Conservation (phyloP, 2,329 filamentous ascomycete genomes). For the Penicillium janthinellum region DNA sequence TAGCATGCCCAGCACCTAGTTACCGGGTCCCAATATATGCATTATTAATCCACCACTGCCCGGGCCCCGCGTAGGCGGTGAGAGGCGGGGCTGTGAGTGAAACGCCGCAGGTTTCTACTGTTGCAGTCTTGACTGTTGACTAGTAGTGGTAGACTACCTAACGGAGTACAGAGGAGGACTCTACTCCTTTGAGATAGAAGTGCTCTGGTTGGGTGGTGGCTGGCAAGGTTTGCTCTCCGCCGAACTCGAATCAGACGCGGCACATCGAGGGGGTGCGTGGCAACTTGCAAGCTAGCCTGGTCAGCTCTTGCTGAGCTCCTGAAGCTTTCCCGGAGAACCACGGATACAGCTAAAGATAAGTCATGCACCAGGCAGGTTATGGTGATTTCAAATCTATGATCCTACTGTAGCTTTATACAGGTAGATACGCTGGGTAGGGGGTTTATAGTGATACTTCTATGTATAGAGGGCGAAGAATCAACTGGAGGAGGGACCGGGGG, state of each 20-base stretch:
- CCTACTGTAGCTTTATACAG: neutral
- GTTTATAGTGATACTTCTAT: no score
- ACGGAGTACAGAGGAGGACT: no score
- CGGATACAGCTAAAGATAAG: constrained; percentile 10
- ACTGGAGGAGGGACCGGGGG: neutral
- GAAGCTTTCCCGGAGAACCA: constrained; percentile 12
- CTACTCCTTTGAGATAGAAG: no score
- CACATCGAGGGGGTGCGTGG: constrained; percentile 3
- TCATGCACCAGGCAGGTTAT: neutral
- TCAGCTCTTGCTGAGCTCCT: constrained; percentile 1
- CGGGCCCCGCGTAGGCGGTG: constrained; percentile 14
- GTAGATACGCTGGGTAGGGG: no score
- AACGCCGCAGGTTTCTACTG: neutral
- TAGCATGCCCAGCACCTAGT: no score
- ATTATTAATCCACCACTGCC: constrained; percentile 20
- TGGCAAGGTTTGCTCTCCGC: neutral
- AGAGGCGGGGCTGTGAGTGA: constrained; percentile 16
- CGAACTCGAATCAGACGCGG: constrained; percentile 3
- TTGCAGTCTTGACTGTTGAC: neutral
- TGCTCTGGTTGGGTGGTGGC: neutral
- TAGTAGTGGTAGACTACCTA: neutral
- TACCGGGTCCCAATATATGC: neutral
- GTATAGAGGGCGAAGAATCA: neutral
- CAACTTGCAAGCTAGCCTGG: neutral
- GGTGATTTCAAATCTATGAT: neutral